These are phyloP conservation scores for Ceratobasidium sp. DNA, from an alignment of 1,284 basidiomycete genomes.

Conservation along the genomic window DNA sequence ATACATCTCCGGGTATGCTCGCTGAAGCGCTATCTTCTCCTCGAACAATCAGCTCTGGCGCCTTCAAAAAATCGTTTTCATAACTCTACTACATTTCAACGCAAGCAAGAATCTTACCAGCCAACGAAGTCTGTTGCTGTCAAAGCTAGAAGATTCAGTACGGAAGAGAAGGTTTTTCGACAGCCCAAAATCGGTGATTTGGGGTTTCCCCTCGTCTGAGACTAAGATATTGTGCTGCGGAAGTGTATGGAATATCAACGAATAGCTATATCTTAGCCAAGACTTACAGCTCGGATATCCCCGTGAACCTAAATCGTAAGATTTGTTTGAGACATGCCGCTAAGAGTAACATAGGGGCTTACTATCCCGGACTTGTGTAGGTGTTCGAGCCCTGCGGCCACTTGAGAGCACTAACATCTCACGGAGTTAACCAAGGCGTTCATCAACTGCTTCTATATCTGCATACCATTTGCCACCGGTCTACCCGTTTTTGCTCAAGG, in stretches of 20 bases:
- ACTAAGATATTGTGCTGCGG: neutral
- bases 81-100: neutral
- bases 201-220: neutral
- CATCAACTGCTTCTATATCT: too few species aligned
- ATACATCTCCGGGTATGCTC: neutral
- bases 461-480: constrained; percentile 7
- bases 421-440: too few species aligned
- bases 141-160: neutral
- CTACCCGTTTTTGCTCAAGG: neutral
- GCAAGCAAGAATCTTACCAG: neutral
- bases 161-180: neutral
- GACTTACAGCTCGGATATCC: neutral
- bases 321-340: neutral
- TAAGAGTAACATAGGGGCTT: neutral
- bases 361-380: neutral
- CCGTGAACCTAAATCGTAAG: neutral
- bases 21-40: neutral
- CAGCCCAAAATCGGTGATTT: neutral
- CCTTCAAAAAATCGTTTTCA: neutral
- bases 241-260: neutral
- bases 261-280: neutral
- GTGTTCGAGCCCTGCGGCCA: neutral
- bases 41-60: constrained; percentile 2
- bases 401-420: neutral
- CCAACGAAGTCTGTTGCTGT: neutral